phyloP scores from a whole-genome alignment of 257 asterid species.

The Nicotiana noctiflora region DNA sequence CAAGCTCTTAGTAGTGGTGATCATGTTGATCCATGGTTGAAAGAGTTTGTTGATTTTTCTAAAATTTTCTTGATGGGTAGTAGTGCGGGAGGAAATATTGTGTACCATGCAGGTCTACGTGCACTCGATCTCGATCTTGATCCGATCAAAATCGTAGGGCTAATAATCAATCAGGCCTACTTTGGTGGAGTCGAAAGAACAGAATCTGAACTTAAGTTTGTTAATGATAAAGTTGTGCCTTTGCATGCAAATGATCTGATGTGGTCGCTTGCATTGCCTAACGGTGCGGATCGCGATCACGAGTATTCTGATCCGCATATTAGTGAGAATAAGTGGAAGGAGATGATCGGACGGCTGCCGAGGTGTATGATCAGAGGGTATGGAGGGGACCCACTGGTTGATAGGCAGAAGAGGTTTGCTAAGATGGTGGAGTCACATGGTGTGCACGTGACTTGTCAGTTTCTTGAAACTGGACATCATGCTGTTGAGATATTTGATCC shows the following conservation, averaged over 20 bases:
- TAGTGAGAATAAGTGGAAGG: slow-evolving; percentile 8
- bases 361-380: slow-evolving; percentile 48
- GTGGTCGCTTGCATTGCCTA: slow-evolving; percentile 68
- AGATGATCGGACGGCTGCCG: slow-evolving; percentile 43
- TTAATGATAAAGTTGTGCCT: slow-evolving; percentile 32
- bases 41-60: slow-evolving; percentile 41
- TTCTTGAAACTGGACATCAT: slow-evolving; percentile 49
- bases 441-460: slow-evolving; percentile 37
- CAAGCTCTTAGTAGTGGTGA: slow-evolving; percentile 17
- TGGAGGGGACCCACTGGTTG: slow-evolving; percentile 51
- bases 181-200: slow-evolving; percentile 53
- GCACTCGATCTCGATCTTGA: slow-evolving; percentile 27
- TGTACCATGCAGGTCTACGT: slow-evolving; percentile 35
- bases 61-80: slow-evolving; percentile 56
- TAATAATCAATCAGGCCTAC: slow-evolving; percentile 52
- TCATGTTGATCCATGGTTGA: slow-evolving; percentile 44
- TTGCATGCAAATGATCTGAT: slow-evolving; percentile 39
- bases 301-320: slow-evolving; percentile 35
- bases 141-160: slow-evolving; percentile 47
- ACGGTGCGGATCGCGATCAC: slow-evolving; percentile 46
- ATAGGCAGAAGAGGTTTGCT: slow-evolving; percentile 56
- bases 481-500: slow-evolving; percentile 55
- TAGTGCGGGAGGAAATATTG: slow-evolving; percentile 60
- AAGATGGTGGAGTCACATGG: slow-evolving; percentile 50
- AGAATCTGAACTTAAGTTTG: slow-evolving; percentile 33